phyloP scores from a whole-genome alignment of 352 stramenopile species.

The Phytophthora pisi region DNA sequence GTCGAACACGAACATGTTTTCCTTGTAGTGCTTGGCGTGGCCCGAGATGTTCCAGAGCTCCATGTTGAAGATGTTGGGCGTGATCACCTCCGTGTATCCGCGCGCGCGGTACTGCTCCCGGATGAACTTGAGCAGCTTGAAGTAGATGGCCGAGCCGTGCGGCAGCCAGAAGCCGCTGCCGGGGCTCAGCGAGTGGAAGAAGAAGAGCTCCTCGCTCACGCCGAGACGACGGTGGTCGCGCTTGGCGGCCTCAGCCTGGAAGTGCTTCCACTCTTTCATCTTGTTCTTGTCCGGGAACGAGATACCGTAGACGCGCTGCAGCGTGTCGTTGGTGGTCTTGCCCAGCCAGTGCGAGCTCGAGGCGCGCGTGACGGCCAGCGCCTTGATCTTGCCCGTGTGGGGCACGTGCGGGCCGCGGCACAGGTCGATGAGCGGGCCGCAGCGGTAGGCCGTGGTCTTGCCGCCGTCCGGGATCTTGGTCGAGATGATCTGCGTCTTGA shows the following conservation, averaged over 20 bases:
- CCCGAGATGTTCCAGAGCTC: constrained; percentile 97
- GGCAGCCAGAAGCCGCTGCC: constrained; percentile 97
- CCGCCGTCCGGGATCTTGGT: constrained; percentile 97
- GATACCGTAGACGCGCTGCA: constrained; percentile 98
- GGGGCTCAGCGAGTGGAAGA: constrained; percentile 93
- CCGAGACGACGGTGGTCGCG: constrained; percentile 96
- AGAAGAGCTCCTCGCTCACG: constrained; percentile 95
- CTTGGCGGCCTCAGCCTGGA: constrained; percentile 96
- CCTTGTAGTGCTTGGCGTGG: constrained; percentile 98
- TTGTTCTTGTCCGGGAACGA: constrained; percentile 98
- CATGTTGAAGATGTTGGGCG: constrained; percentile 98
- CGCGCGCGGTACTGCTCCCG: constrained; percentile 78
- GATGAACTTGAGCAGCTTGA: constrained; percentile 98
- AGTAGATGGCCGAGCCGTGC: constrained; percentile 97
- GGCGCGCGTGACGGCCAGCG: constrained; percentile 94
- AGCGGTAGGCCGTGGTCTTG: constrained; percentile 97
- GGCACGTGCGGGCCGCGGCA: constrained; percentile 97
- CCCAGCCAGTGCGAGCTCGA: constrained; percentile 97
- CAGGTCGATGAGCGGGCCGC: constrained; percentile 97
- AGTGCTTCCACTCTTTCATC: constrained; percentile 97
- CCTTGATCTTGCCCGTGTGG: constrained; percentile 96
- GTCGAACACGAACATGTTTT: constrained; percentile 99
- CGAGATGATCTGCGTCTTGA: constrained; percentile 97
- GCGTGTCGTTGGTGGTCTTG: constrained; percentile 96
- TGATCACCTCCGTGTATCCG: constrained; percentile 95